phyloP scores from a whole-genome alignment of 148 eudicot species.

The Rhododendron simsii region DNA sequence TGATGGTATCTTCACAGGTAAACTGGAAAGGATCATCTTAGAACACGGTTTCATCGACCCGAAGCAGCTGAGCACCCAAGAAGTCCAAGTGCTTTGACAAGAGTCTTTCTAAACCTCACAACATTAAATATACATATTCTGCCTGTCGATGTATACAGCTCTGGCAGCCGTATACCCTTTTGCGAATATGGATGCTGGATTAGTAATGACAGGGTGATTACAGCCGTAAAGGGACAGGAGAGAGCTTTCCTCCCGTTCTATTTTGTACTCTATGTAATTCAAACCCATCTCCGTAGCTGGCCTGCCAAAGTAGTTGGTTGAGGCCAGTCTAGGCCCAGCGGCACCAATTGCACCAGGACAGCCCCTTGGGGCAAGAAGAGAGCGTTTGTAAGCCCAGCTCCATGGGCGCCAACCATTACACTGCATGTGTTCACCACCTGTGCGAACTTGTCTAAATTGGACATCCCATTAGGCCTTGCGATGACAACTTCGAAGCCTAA shows the following conservation, averaged over 20 bases:
- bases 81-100: slow-evolving; percentile 41
- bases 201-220: slow-evolving; percentile 36
- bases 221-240: slow-evolving; percentile 33
- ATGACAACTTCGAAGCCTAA: too few species aligned
- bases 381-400: slow-evolving; percentile 51
- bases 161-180: slow-evolving; percentile 18
- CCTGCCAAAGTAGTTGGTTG: slow-evolving; percentile 27
- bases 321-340: slow-evolving; percentile 42
- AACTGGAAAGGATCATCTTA: neutral
- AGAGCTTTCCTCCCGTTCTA: slow-evolving; percentile 49
- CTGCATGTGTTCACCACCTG: slow-evolving; percentile 36
- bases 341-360: slow-evolving; percentile 46
- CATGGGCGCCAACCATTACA: slow-evolving; percentile 51
- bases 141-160: slow-evolving; percentile 45
- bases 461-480: too few species aligned
- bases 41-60: too few species aligned
- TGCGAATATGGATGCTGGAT: slow-evolving; percentile 25
- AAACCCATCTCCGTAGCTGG: slow-evolving; percentile 44
- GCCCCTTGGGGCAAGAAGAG: slow-evolving; percentile 50
- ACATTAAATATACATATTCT: slow-evolving; percentile 40
- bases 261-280: slow-evolving; percentile 42
- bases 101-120: slow-evolving; percentile 34
- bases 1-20: too few species aligned
- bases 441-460: slow-evolving; percentile 9
- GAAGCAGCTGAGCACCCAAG: slow-evolving; percentile 8